A percentile compares a stretch with the other conserved stretches of the same genome.
Conservation (phyloP, 306 rosid species). For the Prunus salicina region DNA sequence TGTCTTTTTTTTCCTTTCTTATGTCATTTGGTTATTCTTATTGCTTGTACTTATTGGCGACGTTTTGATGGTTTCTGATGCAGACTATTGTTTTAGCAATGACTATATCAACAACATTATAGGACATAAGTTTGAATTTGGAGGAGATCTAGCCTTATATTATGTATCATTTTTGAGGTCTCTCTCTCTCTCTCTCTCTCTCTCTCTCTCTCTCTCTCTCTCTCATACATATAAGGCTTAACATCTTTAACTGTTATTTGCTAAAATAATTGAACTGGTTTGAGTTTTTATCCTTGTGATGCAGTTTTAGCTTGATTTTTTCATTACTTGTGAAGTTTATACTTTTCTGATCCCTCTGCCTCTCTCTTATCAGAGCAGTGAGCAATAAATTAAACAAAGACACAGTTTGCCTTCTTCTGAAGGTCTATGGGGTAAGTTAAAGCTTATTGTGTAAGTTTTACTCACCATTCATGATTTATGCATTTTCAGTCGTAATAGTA, state of each 20-base stretch:
- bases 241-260: neutral
- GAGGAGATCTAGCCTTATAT: conserved; percentile 71
- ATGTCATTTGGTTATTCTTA: conserved; percentile 8
- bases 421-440: conserved; percentile 69
- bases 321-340: conserved; percentile 13
- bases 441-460: neutral
- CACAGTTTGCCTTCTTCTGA: conserved; percentile 77
- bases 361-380: conserved; percentile 58
- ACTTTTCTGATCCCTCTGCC: conserved; percentile 8
- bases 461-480: neutral
- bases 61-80: conserved; percentile 29
- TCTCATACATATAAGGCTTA: neutral
- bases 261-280: neutral
- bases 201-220: conserved; percentile 4
- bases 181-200: conserved; percentile 28
- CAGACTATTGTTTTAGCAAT: conserved; percentile 89
- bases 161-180: conserved; percentile 83
- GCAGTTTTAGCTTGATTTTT: neutral
- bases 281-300: neutral
- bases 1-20: neutral
- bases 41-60: conserved; percentile 18
- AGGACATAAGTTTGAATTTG: conserved; percentile 53
- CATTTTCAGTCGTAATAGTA: neutral
- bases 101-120: conserved; percentile 71
- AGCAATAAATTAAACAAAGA: conserved; percentile 65